phyloP scores from a whole-genome alignment of 139 green algal species.

The Asterochloris erici region DNA sequence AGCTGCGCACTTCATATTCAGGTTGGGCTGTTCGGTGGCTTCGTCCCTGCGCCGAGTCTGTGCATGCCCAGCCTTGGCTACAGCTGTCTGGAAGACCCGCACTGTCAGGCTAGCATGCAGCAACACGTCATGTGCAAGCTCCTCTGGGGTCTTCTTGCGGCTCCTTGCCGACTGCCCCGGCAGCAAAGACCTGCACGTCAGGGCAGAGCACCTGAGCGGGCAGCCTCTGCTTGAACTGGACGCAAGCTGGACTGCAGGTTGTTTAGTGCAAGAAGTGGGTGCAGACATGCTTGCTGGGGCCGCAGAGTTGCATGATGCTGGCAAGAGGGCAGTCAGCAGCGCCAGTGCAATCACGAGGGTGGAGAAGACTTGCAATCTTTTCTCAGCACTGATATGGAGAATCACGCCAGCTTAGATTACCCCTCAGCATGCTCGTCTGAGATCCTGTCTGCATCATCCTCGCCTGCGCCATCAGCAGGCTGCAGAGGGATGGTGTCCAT shows the following conservation, averaged over 20 bases:
- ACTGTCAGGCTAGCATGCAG: slow-evolving; percentile 61
- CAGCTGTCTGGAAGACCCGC: slow-evolving; percentile 63
- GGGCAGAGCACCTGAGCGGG: too few species aligned
- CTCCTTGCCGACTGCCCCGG: slow-evolving; percentile 1
- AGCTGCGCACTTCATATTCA: slow-evolving; percentile 54
- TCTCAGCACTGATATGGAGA: background rate
- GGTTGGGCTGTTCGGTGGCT: slow-evolving; percentile 24
- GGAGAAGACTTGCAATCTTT: background rate
- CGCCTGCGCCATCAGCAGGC: slow-evolving; percentile 4
- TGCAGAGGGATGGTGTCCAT: background rate
- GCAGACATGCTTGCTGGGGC: too few species aligned
- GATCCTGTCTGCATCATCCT: slow-evolving; percentile 16
- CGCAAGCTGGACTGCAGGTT: too few species aligned
- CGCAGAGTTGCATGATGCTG: too few species aligned
- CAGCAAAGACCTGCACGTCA: too few species aligned
- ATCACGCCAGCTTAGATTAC: background rate
- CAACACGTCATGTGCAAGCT: slow-evolving; percentile 69
- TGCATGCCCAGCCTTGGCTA: slow-evolving; percentile 80
- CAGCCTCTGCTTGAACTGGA: too few species aligned
- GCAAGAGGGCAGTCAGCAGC: too few species aligned
- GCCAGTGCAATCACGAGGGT: background rate
- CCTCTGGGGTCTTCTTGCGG: slow-evolving; percentile 53
- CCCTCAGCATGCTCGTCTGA: slow-evolving; percentile 5
- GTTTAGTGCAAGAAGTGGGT: too few species aligned
- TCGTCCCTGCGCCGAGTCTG: slow-evolving; percentile 59